Evolutionary conservation across 2,329 filamentous ascomycete genomes (phyloP), one percentile per base, ranked within the genome.

Genomic region (Pseudogymnoascus sp.): DNA sequence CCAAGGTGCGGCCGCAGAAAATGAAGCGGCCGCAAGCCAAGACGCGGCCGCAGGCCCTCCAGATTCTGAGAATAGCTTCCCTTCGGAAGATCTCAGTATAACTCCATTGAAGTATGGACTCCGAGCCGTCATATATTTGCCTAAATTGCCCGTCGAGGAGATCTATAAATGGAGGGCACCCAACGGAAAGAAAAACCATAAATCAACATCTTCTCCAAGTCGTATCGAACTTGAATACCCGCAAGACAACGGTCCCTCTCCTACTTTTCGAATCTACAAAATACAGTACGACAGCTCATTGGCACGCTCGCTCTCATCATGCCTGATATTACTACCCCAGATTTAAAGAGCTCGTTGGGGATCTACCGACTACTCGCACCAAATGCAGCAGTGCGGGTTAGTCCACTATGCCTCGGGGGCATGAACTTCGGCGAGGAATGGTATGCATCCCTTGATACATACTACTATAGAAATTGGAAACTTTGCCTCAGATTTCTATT

Each of bases 361-460:
- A 79, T 82, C 59, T 86, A 88, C 66, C 82, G 85, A 5, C 72
- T 89, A 48, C 78, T 90, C 10, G 81, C 85, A 1, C 84, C 85
- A 8, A 81, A 78, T 0, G 86, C 87, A 2, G 78, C 80, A 0
- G 76, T 89, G 19, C 77, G 83, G 30, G 85, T 89, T n/a, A 85
- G 82, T 63, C 85, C 85, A 3, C 70, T 89, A 0, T 83, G 80
- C 41, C 77, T 90, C 1, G 86, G 84, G 9, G 75, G 76, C 58
- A 86, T 86, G 82, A 83, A 80, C 71, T 83, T 88, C 71, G 84
- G 84, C 45, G 73, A 82, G 60, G 74, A 76, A 33, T 85, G 78
- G 75, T 71, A 65, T 71, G 56, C 55, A 21, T 10, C 13, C 7
- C 7, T 18, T 23, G 9, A 15, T 7, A n/a, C n/a, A 13, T 15